Conservation (phyloP, 768 basidiomycete species). For the Tylopilus vinaceipallidus region DNA sequence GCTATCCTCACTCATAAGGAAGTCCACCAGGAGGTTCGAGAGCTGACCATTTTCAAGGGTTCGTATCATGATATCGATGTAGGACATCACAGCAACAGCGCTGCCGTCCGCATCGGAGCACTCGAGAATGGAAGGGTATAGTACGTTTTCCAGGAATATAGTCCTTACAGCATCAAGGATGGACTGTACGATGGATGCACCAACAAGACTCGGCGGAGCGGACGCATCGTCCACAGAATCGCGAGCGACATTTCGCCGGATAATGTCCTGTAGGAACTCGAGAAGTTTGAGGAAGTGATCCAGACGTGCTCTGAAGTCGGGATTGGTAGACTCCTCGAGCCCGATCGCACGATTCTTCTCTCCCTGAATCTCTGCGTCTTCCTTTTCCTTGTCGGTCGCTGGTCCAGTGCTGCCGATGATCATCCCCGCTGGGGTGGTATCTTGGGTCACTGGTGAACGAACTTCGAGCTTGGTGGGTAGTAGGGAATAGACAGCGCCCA, state of each 20-base stretch:
- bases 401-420: constrained; percentile 62
- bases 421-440: constrained; percentile 54
- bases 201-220: constrained; percentile 66
- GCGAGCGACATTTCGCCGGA: constrained; percentile 59
- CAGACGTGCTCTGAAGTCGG: constrained; percentile 75
- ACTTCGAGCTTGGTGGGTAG: constrained; percentile 86
- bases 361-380: constrained; percentile 48
- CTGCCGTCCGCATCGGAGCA: constrained; percentile 94
- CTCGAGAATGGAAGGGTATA: constrained; percentile 91
- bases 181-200: constrained; percentile 77
- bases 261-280: constrained; percentile 88
- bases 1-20: constrained; percentile 83
- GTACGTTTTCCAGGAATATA: constrained; percentile 88
- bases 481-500: constrained; percentile 90
- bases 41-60: constrained; percentile 70
- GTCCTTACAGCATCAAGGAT: constrained; percentile 80
- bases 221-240: constrained; percentile 34
- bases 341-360: constrained; percentile 60
- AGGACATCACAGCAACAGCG: constrained; percentile 92
- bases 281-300: constrained; percentile 89
- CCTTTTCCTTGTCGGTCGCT: constrained; percentile 56
- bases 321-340: constrained; percentile 70
- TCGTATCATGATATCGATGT: constrained; percentile 85
- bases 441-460: constrained; percentile 41
- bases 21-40: constrained; percentile 68